Conservation (phyloP, 1,139 yeast species). For the Schwanniomyces etchellsii region DNA sequence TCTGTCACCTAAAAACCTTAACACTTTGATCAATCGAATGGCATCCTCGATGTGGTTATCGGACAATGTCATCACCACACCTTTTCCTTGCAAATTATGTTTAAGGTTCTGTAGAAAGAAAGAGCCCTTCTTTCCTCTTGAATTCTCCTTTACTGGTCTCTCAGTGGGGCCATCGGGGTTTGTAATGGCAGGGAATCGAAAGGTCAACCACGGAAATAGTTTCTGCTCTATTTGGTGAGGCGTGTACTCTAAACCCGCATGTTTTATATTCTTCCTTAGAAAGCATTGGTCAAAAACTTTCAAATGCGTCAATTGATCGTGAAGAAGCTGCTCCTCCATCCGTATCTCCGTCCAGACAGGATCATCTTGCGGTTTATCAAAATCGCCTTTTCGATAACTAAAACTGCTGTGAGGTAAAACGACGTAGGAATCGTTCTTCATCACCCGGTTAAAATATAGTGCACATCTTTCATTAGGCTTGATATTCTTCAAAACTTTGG, state of each 20-base stretch:
- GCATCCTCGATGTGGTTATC: constrained; percentile 26
- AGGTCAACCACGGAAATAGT: constrained; percentile 23
- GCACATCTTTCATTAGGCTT: constrained; percentile 22
- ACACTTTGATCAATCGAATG: constrained; percentile 21
- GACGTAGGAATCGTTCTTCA: no score
- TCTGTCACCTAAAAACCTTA: constrained; percentile 23
- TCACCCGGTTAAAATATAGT: no score
- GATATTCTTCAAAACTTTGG: constrained; percentile 9
- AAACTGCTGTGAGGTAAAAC: no score
- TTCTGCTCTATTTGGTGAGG: constrained; percentile 9
- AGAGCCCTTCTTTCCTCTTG: constrained; percentile 4
- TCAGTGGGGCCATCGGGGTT: constrained; percentile 10
- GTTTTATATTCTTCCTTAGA: constrained; percentile 10
- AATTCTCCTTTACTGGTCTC: constrained; percentile 1
- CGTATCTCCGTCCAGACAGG: not conserved
- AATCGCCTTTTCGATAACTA: no score
- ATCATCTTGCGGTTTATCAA: no score
- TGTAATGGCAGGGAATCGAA: constrained; percentile 17
- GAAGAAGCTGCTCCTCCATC: constrained; percentile 26
- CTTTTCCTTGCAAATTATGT: constrained; percentile 23
- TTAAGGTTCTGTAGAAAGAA: constrained; percentile 17
- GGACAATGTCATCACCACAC: constrained; percentile 33
- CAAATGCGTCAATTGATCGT: constrained; percentile 36
- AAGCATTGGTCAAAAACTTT: constrained; percentile 40
- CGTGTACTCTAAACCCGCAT: constrained; percentile 1